phyloP scores from a whole-genome alignment of 345 rosid genomes.

The Murraya koenigii region DNA sequence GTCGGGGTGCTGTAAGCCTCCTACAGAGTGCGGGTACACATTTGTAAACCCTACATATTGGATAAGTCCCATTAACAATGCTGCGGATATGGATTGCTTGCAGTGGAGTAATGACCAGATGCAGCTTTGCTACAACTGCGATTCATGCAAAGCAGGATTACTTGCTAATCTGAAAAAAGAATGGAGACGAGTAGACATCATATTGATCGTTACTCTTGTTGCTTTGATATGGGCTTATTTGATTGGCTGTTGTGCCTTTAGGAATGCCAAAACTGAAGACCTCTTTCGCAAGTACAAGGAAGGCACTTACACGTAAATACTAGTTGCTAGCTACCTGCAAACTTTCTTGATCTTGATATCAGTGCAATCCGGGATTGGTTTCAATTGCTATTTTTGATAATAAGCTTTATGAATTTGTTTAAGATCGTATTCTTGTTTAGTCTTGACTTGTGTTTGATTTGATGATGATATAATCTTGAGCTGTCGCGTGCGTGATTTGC shows the following conservation, averaged over 20 bases:
- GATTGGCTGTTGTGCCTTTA: slow-evolving; percentile 73
- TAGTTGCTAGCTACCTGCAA: background rate
- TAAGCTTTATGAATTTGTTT: background rate
- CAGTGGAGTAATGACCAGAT: slow-evolving; percentile 87
- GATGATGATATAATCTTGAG: background rate
- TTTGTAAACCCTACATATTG: slow-evolving; percentile 73
- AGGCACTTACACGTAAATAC: slow-evolving; percentile 56
- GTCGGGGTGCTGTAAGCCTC: slow-evolving; percentile 86
- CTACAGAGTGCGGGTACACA: slow-evolving; percentile 59
- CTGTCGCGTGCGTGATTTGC: slow-evolving; percentile 9
- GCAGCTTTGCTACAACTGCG: slow-evolving; percentile 69
- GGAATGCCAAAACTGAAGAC: slow-evolving; percentile 81
- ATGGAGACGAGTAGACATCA: slow-evolving; percentile 68
- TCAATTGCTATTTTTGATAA: background rate
- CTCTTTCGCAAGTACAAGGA: slow-evolving; percentile 79
- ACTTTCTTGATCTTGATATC: background rate
- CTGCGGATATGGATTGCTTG: slow-evolving; percentile 85
- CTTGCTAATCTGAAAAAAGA: slow-evolving; percentile 65
- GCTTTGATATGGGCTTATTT: slow-evolving; percentile 60
- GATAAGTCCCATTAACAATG: slow-evolving; percentile 65
- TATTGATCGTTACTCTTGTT: slow-evolving; percentile 49
- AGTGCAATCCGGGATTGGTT: background rate
- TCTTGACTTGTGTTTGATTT: background rate
- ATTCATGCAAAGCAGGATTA: slow-evolving; percentile 94
- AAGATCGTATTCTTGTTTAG: background rate